These are phyloP conservation scores for Canariomyces notabilis DNA, from an alignment of 2,329 filamentous ascomycete genomes.

Conservation along the genomic window DNA sequence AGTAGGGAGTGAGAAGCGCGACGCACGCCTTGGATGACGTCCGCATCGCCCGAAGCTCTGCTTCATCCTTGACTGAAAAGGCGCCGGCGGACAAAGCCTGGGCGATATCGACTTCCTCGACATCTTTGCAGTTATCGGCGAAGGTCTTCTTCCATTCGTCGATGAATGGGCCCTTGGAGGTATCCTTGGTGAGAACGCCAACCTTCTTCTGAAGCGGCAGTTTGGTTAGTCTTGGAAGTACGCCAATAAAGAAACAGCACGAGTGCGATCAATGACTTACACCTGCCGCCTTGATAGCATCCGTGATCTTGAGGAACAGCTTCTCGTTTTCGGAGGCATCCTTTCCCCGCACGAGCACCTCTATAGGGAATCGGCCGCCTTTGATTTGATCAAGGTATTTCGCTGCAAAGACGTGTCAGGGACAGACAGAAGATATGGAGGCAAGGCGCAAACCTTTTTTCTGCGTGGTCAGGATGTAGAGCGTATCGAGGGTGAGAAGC, in stretches of 20 bases:
- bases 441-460: slow-evolving; percentile 70
- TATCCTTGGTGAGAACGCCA: slow-evolving; percentile 79
- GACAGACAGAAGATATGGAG: background rate
- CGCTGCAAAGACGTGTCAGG: slow-evolving; percentile 51
- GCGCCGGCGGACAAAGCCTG: slow-evolving; percentile 75
- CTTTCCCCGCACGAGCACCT: slow-evolving; percentile 87
- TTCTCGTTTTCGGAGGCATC: slow-evolving; percentile 88
- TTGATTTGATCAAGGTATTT: slow-evolving; percentile 91
- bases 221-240: slow-evolving; percentile 18
- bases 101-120: slow-evolving; percentile 84
- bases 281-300: slow-evolving; percentile 81
- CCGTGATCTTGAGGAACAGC: slow-evolving; percentile 76
- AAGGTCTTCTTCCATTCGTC: slow-evolving; percentile 93
- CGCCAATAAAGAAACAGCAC: background rate
- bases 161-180: slow-evolving; percentile 79
- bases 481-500: slow-evolving; percentile 78
- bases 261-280: slow-evolving; percentile 47
- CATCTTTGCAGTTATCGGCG: slow-evolving; percentile 71
- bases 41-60: slow-evolving; percentile 87
- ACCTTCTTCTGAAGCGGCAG: slow-evolving; percentile 67
- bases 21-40: slow-evolving; percentile 92
- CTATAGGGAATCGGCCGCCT: slow-evolving; percentile 84
- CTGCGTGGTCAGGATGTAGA: slow-evolving; percentile 90
- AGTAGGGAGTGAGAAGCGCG: slow-evolving; percentile 91
- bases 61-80: slow-evolving; percentile 91